Base-by-base conservation (phyloP, 192 early-diverging fungal genomes). In the Dissophora globulifera region DNA sequence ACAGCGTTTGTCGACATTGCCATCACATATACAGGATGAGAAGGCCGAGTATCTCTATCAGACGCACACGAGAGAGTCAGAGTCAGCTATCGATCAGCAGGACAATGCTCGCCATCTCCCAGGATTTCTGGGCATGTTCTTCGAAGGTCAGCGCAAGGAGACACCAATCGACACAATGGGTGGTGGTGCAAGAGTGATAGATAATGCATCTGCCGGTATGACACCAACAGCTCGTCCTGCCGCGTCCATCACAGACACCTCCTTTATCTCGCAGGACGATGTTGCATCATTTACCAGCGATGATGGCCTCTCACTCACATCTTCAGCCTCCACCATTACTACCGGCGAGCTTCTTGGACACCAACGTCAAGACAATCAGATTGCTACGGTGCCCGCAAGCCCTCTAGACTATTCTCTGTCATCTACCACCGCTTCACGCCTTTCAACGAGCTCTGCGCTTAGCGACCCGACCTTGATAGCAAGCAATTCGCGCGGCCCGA, bases 21-120 rank as follows among this genome's bases (percentile, higher is more conserved):
- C 62, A 4, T 30, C 51, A 9, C n/a, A 30, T 22, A 45, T 11
- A 23, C 41, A 49, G n/a, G 62, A 65, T n/a, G 53, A 49, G 20
- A 52, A 56, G 31, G 30, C 13, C 22, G 52, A 52, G 11, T 53
- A 54, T 38, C 40, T 23, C 6, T 64, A 54, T 46, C 62, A 64
- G 40, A 9, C 45, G 4, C 32, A 42, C 22, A 42, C 61, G 1
- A 1, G n/a, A 3, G 31, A 50, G 1, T 17, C 61, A 13, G 35
- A 38, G 31, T 1, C 19, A 33, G 20, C 30, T 29, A 5, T 20
- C 20, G 30, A 23, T 22, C 58, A 48, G 27, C 19, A 25, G n/a
- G 8, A n/a, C 20, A 16, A 35, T 20, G 46, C 19, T 4, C 31
- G n/a, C 12, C 13, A 13, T 5, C n/a, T 19, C 2, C 16, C 15